Percentiles rank a stretch among this genome's conserved stretches.
Conservation (phyloP, 257 asterid genomes). For the Plectranthus barbatus region DNA sequence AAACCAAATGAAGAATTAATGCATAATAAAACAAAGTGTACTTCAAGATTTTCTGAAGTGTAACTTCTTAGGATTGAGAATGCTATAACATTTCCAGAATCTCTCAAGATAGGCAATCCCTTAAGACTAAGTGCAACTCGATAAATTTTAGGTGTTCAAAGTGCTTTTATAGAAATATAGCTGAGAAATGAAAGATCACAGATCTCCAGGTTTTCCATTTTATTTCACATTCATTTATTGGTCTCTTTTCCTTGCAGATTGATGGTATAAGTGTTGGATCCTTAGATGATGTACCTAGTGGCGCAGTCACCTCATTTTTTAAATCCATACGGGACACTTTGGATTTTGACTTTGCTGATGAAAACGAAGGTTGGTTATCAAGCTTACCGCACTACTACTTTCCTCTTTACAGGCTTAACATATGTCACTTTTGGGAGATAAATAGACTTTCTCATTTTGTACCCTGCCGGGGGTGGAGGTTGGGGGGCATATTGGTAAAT, state of each 20-base stretch:
- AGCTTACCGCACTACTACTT: background rate
- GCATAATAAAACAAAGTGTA: background rate
- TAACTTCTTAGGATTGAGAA: background rate
- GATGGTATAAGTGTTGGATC: conserved; percentile 70
- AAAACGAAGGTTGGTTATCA: conserved; percentile 74
- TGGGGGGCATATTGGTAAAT: too few species aligned
- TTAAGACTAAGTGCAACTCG: background rate
- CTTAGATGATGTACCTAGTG: conserved; percentile 91
- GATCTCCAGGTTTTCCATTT: background rate
- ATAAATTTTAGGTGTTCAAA: background rate
- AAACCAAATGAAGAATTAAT: background rate
- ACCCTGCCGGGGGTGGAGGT: too few species aligned
- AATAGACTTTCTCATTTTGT: too few species aligned
- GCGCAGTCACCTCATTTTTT: conserved; percentile 65
- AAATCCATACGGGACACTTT: conserved; percentile 69
- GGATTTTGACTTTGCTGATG: conserved; percentile 90
- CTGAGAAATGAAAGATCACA: background rate
- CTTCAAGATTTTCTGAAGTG: background rate
- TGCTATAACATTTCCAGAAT: background rate
- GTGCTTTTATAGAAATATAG: background rate
- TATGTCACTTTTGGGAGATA: background rate
- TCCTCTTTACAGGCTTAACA: background rate
- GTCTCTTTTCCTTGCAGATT: conserved; percentile 35
- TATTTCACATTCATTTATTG: background rate
- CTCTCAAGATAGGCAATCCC: background rate